Conservation (phyloP, 192 early-diverging fungal species). For the Podila horticola region DNA sequence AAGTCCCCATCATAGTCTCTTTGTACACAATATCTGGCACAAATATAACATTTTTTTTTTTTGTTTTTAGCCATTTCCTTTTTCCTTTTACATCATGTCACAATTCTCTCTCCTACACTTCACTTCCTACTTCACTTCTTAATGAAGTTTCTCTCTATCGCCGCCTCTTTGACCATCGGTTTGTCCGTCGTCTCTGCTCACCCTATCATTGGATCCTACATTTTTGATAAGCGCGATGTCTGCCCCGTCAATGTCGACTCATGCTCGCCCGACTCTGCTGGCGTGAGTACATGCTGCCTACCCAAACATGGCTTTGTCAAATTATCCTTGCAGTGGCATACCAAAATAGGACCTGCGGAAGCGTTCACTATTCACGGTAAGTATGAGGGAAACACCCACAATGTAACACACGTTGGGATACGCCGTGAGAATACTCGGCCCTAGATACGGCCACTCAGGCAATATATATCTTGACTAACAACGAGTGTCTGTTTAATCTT, state of each 20-base stretch:
- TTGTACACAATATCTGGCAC: too few relatives aligned
- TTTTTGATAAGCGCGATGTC: not conserved
- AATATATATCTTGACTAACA: too few relatives aligned
- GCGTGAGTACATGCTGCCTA: slow-evolving; percentile 60
- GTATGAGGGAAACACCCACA: too few relatives aligned
- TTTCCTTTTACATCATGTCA: not conserved
- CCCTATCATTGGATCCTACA: slow-evolving; percentile 3
- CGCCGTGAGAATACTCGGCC: too few relatives aligned
- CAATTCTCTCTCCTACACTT: too few relatives aligned
- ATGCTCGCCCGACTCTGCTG: slow-evolving; percentile 26
- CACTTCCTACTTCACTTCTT: not conserved
- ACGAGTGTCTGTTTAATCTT: too few relatives aligned
- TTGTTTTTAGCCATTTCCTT: too few relatives aligned
- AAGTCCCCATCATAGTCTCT: too few relatives aligned
- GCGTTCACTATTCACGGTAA: slow-evolving; percentile 78
- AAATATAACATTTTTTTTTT: too few relatives aligned
- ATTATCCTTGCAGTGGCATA: slow-evolving; percentile 68
- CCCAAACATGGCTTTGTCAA: slow-evolving; percentile 62
- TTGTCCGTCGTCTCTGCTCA: slow-evolving; percentile 28
- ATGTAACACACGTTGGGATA: too few relatives aligned
- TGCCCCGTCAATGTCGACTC: slow-evolving; percentile 49
- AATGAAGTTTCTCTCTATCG: slow-evolving; percentile 37
- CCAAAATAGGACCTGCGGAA: slow-evolving; percentile 64
- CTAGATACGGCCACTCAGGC: too few relatives aligned
- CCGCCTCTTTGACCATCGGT: slow-evolving; percentile 19